Evolutionary conservation across 805 yeast genomes (phyloP), one percentile per base, ranked within the genome.

Genomic region (Ogataea salicorniae): DNA sequence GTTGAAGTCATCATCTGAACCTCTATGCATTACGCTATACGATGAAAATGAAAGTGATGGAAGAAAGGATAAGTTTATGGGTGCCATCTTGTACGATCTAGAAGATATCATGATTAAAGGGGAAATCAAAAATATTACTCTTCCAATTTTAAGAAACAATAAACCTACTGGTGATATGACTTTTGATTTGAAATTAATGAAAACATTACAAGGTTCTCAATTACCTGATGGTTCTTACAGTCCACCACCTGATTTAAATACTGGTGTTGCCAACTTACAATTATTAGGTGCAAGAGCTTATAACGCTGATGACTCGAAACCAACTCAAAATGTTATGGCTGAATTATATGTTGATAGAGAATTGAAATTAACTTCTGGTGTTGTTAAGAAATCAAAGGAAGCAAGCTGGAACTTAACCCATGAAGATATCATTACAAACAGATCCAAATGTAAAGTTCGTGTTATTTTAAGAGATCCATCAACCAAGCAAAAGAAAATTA

Each of bases 161-260:
- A 88, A 84, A 64, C 84, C 84, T 6, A 84, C 88, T 33, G 99
- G 98, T 54, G 74, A 76, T 42, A 69, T 94, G 39, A 67, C 66
- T 6, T 87, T 82, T 63, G 90, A 87, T 52, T 73, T 87, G 56
- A 80, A 80, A 53, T 87, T 77, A 71, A 81, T 82, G 75, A 94
- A 95, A 37, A 83, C 94, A 14, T 69, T 89, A 51, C 73, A 79
- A 68, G 73, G 80, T 48, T 66, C 73, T 56, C 70, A 78, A 51
- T 74, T 77, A 48, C 83, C 87, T 3, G 96, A 89, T 66, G 97
- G 97, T 43, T 83, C 91, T 2, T 73, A 77, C 46, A 83, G 81
- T 54, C 89, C 95, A 42, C 87, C 95, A 41, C 96, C 96, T 40
- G 97, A 89, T 55, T 79, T 88, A 63, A 92, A 92, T 69, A 89